These are phyloP conservation scores for Mollisia scopiformis DNA, from an alignment of 2,329 filamentous ascomycete genomes.

Conservation along the genomic window DNA sequence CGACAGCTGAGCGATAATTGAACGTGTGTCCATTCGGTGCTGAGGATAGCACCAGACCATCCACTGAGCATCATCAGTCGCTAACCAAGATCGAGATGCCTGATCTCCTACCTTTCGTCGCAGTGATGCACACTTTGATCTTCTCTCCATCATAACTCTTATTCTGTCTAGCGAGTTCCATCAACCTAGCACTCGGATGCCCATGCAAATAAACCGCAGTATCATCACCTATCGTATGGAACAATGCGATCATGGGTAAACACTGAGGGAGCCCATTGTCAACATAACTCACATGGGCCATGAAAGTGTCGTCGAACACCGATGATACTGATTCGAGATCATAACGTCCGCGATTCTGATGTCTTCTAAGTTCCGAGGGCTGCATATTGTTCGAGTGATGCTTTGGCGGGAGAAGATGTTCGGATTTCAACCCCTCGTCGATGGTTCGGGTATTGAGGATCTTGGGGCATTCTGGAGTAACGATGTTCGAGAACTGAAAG, in stretches of 20 bases:
- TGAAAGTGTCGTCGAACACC: background rate
- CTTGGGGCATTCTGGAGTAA: background rate
- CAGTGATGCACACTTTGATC: background rate
- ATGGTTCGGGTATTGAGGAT: background rate
- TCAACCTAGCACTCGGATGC: conserved; percentile 6
- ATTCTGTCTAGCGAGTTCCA: background rate
- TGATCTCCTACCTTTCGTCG: background rate
- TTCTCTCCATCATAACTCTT: background rate
- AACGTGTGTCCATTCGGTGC: conserved; percentile 8
- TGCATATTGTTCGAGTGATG: background rate
- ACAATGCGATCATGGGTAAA: conserved; percentile 5
- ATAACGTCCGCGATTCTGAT: background rate
- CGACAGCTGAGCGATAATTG: conserved; percentile 2
- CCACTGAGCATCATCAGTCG: background rate
- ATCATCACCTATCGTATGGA: background rate
- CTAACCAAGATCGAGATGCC: background rate
- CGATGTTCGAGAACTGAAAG: background rate
- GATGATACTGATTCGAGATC: background rate
- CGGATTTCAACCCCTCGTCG: background rate
- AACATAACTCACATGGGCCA: background rate
- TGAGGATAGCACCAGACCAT: conserved; percentile 3
- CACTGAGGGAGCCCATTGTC: conserved; percentile 1
- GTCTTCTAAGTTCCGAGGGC: background rate
- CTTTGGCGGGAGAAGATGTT: background rate
- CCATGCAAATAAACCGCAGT: conserved; percentile 2